Evolutionary conservation across 257 asterid species (phyloP).

Genomic region (Solanum ossicruentum): DNA sequence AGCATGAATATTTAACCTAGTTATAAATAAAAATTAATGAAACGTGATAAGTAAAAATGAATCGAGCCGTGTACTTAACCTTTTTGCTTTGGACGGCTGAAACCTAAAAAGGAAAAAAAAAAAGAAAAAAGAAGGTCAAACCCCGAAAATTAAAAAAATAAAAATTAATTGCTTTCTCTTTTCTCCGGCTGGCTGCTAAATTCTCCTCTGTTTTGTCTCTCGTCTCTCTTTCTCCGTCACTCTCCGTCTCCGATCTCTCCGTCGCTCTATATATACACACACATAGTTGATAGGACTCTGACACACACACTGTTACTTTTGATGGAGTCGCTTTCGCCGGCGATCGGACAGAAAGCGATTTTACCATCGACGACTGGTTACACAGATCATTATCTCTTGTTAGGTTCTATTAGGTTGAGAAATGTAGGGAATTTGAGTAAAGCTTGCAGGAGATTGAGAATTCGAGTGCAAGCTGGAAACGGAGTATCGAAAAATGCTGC

Average conservation of each 20-base stretch:
- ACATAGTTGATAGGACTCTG: background rate
- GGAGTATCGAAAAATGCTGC: background rate
- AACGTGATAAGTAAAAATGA: too few species aligned
- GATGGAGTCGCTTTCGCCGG: slow-evolving; percentile 55
- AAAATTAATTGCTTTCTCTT: background rate
- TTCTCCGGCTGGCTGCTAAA: background rate
- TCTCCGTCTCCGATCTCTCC: slow-evolving; percentile 16
- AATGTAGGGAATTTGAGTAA: background rate
- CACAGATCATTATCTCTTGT: background rate
- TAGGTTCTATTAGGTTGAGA: background rate
- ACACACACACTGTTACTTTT: background rate
- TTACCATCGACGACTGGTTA: background rate
- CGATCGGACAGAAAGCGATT: slow-evolving; percentile 27
- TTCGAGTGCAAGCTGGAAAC: slow-evolving; percentile 14
- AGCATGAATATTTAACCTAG: too few species aligned
- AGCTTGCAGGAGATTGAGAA: slow-evolving; percentile 9
- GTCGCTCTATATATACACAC: background rate
- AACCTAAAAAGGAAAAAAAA: background rate
- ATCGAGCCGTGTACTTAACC: too few species aligned
- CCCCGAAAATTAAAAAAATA: background rate
- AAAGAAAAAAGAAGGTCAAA: background rate
- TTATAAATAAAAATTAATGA: too few species aligned
- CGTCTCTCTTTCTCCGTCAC: slow-evolving; percentile 50
- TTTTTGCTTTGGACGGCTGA: background rate
- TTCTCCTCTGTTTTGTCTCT: background rate